phyloP scores from a whole-genome alignment of 2,329 filamentous ascomycete genomes.

The Magnaporthiopsis incrustans region DNA sequence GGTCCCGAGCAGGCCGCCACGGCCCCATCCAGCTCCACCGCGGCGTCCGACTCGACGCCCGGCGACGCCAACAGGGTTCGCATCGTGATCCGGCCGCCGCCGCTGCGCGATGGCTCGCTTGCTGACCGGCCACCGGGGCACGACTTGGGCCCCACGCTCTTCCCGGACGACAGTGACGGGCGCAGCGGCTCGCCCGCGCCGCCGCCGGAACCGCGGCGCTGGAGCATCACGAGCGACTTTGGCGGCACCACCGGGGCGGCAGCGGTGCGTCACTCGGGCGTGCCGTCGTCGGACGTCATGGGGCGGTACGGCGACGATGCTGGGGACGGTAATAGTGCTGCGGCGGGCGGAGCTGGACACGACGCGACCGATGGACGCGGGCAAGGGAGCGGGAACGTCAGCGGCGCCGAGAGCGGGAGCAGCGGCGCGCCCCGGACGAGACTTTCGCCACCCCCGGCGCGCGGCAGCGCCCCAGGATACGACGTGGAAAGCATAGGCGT shows the following conservation, averaged over 20 bases:
- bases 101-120: constrained; percentile 11
- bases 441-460: constrained; percentile 10
- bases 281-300: constrained; percentile 13
- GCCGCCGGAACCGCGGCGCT: constrained; percentile 14
- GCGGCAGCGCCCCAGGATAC: background rate
- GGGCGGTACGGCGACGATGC: background rate
- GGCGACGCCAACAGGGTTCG: constrained; percentile 20
- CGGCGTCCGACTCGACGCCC: constrained; percentile 9
- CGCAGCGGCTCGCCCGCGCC: constrained; percentile 6
- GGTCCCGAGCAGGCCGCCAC: constrained; percentile 8
- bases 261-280: constrained; percentile 9
- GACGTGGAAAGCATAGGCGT: constrained; percentile 1
- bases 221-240: constrained; percentile 23
- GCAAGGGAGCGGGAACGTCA: constrained; percentile 5
- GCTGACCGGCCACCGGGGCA: constrained; percentile 21
- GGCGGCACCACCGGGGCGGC: constrained; percentile 18
- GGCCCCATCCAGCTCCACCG: constrained; percentile 7
- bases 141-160: constrained; percentile 8
- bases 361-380: background rate
- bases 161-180: constrained; percentile 12
- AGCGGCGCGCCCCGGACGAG: constrained; percentile 6
- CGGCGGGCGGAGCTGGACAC: background rate
- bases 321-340: background rate
- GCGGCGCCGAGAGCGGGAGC: constrained; percentile 7
- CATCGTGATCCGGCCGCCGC: constrained; percentile 23